Conservation (phyloP, 2,329 filamentous ascomycete species). For the Aspergillus aculeatinus region DNA sequence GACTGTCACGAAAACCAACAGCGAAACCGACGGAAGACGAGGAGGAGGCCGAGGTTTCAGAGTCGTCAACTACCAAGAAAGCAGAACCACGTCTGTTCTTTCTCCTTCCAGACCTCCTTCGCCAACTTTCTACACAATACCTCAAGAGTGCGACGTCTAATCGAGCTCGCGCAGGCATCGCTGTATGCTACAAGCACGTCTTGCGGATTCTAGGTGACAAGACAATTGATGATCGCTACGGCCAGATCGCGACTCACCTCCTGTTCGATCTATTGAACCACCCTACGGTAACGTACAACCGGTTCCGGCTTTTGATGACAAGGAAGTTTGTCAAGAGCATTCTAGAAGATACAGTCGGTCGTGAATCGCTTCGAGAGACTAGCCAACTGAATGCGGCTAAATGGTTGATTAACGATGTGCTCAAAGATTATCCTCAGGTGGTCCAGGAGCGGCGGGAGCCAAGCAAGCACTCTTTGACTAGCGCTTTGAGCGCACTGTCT, state of each 20-base stretch:
- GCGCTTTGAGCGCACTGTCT: slow-evolving; percentile 73
- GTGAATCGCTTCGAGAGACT: slow-evolving; percentile 80
- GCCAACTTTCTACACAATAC: slow-evolving; percentile 77
- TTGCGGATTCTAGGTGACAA: slow-evolving; percentile 76
- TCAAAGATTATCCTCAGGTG: slow-evolving; percentile 92
- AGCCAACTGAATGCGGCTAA: slow-evolving; percentile 82
- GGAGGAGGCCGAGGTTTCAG: slow-evolving; percentile 67
- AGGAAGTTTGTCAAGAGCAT: slow-evolving; percentile 81
- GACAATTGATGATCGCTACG: slow-evolving; percentile 79
- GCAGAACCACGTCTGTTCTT: slow-evolving; percentile 68
- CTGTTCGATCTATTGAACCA: slow-evolving; percentile 78
- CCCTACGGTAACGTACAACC: slow-evolving; percentile 73
- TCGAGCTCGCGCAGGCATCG: slow-evolving; percentile 75
- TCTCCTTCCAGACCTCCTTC: slow-evolving; percentile 74
- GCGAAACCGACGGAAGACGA: slow-evolving; percentile 67
- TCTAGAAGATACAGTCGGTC: slow-evolving; percentile 78
- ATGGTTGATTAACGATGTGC: slow-evolving; percentile 77
- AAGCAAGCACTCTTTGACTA: slow-evolving; percentile 78
- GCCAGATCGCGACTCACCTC: slow-evolving; percentile 76
- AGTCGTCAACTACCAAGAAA: slow-evolving; percentile 74
- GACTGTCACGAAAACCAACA: slow-evolving; percentile 64
- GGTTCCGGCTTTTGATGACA: slow-evolving; percentile 81
- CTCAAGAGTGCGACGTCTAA: slow-evolving; percentile 75
- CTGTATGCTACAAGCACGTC: slow-evolving; percentile 81
- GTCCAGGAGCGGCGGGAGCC: slow-evolving; percentile 85